Evolutionary conservation across 306 rosid species (phyloP).

Genomic region (Rosa lucieae): DNA sequence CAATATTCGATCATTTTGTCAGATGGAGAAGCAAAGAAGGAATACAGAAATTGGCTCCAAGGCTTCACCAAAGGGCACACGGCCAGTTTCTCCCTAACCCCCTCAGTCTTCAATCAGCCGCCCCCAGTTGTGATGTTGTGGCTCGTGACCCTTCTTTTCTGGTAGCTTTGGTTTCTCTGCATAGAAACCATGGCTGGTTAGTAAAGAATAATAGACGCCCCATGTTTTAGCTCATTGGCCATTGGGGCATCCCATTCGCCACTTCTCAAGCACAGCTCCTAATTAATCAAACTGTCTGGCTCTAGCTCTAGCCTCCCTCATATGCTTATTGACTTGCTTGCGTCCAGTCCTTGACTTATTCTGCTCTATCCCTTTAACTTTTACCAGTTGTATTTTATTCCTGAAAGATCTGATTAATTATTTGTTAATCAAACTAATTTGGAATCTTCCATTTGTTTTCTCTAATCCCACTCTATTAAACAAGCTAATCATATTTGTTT

Average conservation of each 20-base stretch:
- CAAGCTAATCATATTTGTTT: background rate
- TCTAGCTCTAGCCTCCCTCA: background rate
- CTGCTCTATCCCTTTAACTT: background rate
- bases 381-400: slow-evolving; percentile 13
- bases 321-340: background rate
- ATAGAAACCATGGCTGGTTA: slow-evolving; percentile 12
- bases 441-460: background rate
- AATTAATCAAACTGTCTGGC: background rate
- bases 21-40: background rate
- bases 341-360: slow-evolving; percentile 19
- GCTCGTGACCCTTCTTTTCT: slow-evolving; percentile 9
- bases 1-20: slow-evolving; percentile 17
- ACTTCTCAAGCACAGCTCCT: slow-evolving; percentile 34
- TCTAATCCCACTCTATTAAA: slow-evolving; percentile 8
- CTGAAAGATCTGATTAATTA: slow-evolving; percentile 6
- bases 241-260: slow-evolving; percentile 66
- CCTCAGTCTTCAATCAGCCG: slow-evolving; percentile 41
- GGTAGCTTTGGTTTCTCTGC: slow-evolving; percentile 2
- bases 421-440: background rate
- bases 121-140: slow-evolving; percentile 30
- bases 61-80: slow-evolving; percentile 54
- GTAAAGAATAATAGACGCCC: slow-evolving; percentile 15
- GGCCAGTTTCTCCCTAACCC: slow-evolving; percentile 23
- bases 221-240: slow-evolving; percentile 43
- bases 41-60: slow-evolving; percentile 40